Evolutionary conservation across 345 rosid genomes (phyloP).

Genomic region (Citrus glauca): DNA sequence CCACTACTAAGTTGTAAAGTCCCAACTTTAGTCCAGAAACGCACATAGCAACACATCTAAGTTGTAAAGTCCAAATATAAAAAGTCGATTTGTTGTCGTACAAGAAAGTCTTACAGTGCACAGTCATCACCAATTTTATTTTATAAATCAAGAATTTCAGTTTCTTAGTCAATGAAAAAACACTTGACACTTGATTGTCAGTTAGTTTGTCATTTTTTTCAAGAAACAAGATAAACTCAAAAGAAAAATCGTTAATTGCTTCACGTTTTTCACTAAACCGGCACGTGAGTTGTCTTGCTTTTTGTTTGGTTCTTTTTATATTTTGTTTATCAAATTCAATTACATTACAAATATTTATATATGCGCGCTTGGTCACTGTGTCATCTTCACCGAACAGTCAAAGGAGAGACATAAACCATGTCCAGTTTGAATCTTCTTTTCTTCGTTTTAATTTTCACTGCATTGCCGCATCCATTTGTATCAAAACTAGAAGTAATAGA

Average conservation of each 20-base stretch:
- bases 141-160: too few species aligned
- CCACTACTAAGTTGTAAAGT: too few species aligned
- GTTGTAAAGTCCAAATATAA: too few species aligned
- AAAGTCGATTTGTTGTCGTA: too few species aligned
- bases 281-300: neutral
- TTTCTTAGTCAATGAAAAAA: neutral
- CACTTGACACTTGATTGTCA: neutral
- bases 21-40: too few species aligned
- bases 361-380: neutral
- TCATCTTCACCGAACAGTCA: neutral
- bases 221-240: neutral
- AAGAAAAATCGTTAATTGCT: neutral
- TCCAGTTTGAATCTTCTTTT: conserved; percentile 1
- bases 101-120: neutral
- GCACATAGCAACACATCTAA: too few species aligned
- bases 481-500: conserved; percentile 36
- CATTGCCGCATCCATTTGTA: neutral
- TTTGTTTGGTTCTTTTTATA: neutral
- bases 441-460: conserved; percentile 19
- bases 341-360: too few species aligned
- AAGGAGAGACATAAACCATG: conserved; percentile 4
- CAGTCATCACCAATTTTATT: neutral
- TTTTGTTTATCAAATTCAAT: neutral
- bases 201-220: neutral
- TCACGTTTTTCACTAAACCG: neutral